phyloP scores from a whole-genome alignment of 2,329 filamentous ascomycete genomes.

The Calonectria fujianensis region DNA sequence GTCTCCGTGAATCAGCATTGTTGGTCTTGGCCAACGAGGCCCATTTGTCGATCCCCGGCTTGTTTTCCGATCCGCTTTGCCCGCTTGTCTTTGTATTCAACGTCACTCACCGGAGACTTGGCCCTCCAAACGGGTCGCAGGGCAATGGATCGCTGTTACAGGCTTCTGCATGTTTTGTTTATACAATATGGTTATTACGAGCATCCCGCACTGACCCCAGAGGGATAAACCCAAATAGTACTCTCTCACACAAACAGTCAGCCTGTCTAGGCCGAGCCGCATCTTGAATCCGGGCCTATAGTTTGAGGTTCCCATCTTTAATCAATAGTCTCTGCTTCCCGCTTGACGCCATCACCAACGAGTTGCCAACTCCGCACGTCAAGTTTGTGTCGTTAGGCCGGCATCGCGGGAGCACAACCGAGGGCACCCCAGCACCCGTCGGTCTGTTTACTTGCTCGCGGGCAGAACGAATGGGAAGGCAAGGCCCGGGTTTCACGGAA shows the following conservation, averaged over 20 bases:
- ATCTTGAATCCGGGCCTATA: conserved; percentile 35
- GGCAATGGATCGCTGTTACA: conserved; percentile 49
- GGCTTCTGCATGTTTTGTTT: conserved; percentile 37
- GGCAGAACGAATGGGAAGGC: conserved; percentile 36
- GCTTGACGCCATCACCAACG: conserved; percentile 24
- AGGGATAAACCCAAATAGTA: conserved; percentile 3
- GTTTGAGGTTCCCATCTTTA: conserved; percentile 27
- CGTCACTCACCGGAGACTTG: conserved; percentile 49
- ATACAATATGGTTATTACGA: conserved; percentile 34
- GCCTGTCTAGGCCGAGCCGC: conserved; percentile 48
- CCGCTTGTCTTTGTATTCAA: conserved; percentile 47
- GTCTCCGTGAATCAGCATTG: conserved; percentile 30
- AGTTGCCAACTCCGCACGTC: neutral
- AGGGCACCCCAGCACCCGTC: conserved; percentile 38
- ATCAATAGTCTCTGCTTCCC: conserved; percentile 19
- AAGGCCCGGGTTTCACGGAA: conserved; percentile 39
- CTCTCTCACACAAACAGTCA: conserved; percentile 20
- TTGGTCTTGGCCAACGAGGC: conserved; percentile 31
- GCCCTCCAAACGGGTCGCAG: conserved; percentile 31
- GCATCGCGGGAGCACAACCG: conserved; percentile 31
- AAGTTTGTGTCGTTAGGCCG: neutral
- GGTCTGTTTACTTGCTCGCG: conserved; percentile 38
- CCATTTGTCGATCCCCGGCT: conserved; percentile 54
- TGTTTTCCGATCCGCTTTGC: conserved; percentile 52
- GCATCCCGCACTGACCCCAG: neutral